Evolutionary conservation across 148 eudicot genomes (phyloP).

Genomic region (Vaccinium macrocarpon): DNA sequence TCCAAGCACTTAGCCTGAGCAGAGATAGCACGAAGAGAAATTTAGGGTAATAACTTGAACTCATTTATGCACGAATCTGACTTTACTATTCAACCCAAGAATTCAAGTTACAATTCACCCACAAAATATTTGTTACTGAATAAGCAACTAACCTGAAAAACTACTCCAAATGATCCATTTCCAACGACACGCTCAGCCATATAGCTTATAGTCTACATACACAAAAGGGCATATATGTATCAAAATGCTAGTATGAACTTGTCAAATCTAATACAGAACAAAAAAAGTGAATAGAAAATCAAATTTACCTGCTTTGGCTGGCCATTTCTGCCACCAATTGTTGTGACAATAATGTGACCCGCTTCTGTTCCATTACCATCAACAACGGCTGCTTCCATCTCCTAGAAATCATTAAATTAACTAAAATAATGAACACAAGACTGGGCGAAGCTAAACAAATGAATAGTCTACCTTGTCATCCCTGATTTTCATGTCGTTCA

Average conservation of each 20-base stretch:
- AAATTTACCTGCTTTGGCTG: conserved; percentile 68
- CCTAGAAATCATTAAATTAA: conserved; percentile 33
- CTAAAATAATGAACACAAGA: neutral
- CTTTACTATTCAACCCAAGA: neutral
- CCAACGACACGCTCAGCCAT: conserved; percentile 93
- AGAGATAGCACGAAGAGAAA: conserved; percentile 9
- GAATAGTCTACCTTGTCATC: conserved; percentile 55
- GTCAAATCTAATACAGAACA: neutral
- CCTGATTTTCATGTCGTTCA: conserved; percentile 70
- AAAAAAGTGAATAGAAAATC: neutral
- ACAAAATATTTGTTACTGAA: neutral
- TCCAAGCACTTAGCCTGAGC: conserved; percentile 72
- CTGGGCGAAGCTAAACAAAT: neutral
- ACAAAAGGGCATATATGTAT: neutral
- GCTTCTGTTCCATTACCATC: conserved; percentile 79
- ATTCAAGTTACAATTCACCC: neutral
- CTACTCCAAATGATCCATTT: conserved; percentile 87
- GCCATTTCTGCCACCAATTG: conserved; percentile 76
- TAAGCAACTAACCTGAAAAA: conserved; percentile 57
- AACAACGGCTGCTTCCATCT: conserved; percentile 67
- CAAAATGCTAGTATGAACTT: neutral
- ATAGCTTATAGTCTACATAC: conserved; percentile 71
- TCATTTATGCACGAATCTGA: neutral
- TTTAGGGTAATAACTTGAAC: neutral
- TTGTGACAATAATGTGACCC: conserved; percentile 86